Evolutionary conservation across 495 filamentous ascomycete species (phyloP).

Genomic region (Penicillium roqueforti): DNA sequence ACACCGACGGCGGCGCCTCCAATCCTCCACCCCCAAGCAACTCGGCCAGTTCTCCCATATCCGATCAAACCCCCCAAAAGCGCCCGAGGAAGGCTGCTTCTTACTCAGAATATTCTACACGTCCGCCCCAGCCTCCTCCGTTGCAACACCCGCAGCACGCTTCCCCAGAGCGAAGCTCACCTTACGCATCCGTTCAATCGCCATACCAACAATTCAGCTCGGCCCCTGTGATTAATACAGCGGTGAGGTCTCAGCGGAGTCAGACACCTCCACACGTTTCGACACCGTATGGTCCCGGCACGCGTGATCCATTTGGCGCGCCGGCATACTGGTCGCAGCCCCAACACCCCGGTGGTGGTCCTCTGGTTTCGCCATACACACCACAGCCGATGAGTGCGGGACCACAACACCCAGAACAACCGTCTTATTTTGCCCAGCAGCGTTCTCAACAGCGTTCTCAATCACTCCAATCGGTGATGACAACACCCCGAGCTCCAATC

Average conservation of each 20-base stretch:
- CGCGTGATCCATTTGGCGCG: conserved; percentile 38
- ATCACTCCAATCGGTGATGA: conserved; percentile 46
- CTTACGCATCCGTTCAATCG: conserved; percentile 41
- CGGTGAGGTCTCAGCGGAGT: conserved; percentile 30
- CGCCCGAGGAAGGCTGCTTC: conserved; percentile 26
- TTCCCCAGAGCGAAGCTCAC: conserved; percentile 40
- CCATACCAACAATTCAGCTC: conserved; percentile 44
- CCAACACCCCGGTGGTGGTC: conserved; percentile 24
- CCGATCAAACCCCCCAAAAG: conserved; percentile 28
- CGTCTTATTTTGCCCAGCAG: conserved; percentile 41
- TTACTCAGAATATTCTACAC: conserved; percentile 29
- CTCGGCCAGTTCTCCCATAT: conserved; percentile 20
- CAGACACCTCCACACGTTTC: conserved; percentile 35
- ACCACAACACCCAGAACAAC: conserved; percentile 32
- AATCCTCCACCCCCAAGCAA: conserved; percentile 24
- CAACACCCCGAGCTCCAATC: conserved; percentile 34
- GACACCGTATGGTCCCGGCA: conserved; percentile 32
- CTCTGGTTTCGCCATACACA: conserved; percentile 34
- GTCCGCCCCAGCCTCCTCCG: conserved; percentile 41
- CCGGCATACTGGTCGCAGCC: conserved; percentile 31
- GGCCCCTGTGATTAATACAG: conserved; percentile 29
- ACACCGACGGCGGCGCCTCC: conserved; percentile 42
- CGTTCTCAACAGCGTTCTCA: conserved; percentile 46
- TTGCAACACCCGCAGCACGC: conserved; percentile 39
- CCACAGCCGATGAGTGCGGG: conserved; percentile 31